Percentiles rank a stretch among this genome's conserved stretches.
These are phyloP conservation scores for Phialocephala subalpina DNA, from an alignment of 2,329 filamentous ascomycete species.

Conservation along the genomic window DNA sequence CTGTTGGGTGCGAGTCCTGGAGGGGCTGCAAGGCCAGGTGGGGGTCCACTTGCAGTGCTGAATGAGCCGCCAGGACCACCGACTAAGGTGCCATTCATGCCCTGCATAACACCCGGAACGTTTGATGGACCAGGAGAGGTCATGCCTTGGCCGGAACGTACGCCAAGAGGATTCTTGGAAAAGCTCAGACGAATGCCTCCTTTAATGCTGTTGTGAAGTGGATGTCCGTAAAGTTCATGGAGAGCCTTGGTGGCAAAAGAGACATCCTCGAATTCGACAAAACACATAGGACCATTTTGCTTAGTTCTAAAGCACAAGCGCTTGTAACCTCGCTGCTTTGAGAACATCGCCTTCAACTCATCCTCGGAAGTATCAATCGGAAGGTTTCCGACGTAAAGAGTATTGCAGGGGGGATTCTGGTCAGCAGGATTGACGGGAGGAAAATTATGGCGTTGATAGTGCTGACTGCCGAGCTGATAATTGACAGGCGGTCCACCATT, in stretches of 20 bases:
- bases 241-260: constrained; percentile 91
- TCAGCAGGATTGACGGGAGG: constrained; percentile 94
- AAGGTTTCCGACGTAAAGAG: constrained; percentile 96
- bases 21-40: constrained; percentile 80
- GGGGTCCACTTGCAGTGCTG: constrained; percentile 66
- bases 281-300: constrained; percentile 96
- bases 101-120: constrained; percentile 55
- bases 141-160: constrained; percentile 75
- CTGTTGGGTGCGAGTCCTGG: constrained; percentile 67
- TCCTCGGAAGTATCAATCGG: constrained; percentile 93
- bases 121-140: constrained; percentile 48
- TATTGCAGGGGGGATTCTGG: constrained; percentile 97
- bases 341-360: constrained; percentile 92
- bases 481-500: constrained; percentile 52
- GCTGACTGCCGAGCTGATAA: constrained; percentile 63
- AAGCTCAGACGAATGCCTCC: constrained; percentile 96
- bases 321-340: constrained; percentile 93
- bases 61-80: constrained; percentile 43
- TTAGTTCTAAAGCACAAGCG: constrained; percentile 94
- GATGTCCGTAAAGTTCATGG: constrained; percentile 86
- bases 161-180: constrained; percentile 95
- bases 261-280: constrained; percentile 96
- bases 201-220: constrained; percentile 90
- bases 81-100: constrained; percentile 65
- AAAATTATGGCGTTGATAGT: constrained; percentile 71